Conservation (phyloP, 1,284 basidiomycete species). For the Ustilago nuda region DNA sequence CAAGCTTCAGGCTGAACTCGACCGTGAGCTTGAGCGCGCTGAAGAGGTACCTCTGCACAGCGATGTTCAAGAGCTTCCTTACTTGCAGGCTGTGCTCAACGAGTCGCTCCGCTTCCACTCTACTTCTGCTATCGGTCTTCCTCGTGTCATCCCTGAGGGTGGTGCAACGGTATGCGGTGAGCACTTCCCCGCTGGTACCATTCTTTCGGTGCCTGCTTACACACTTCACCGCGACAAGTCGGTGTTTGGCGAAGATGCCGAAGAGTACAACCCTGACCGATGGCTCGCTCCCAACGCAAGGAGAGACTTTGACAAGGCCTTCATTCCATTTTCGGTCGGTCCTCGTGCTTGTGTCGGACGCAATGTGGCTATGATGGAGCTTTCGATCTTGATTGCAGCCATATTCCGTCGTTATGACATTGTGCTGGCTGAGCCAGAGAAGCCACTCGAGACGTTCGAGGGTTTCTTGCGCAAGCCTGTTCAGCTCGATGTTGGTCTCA, state of each 20-base stretch:
- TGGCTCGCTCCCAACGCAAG: conserved; percentile 76
- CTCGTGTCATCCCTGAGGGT: conserved; percentile 53
- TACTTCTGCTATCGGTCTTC: conserved; percentile 78
- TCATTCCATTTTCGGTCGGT: conserved; percentile 60
- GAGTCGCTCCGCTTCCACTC: conserved; percentile 85
- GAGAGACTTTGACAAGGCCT: conserved; percentile 59
- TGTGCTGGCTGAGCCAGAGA: conserved; percentile 53
- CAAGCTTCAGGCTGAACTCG: conserved; percentile 83
- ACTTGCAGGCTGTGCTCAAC: conserved; percentile 81
- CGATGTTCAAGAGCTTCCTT: conserved; percentile 63
- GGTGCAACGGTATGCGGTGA: conserved; percentile 57
- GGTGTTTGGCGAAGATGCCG: conserved; percentile 83
- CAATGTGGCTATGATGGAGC: conserved; percentile 62
- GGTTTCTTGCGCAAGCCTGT: conserved; percentile 62
- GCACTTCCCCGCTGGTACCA: conserved; percentile 76
- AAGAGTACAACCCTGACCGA: conserved; percentile 78
- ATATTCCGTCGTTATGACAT: conserved; percentile 60
- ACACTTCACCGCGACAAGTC: conserved; percentile 79
- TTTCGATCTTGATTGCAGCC: conserved; percentile 54
- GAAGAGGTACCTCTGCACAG: conserved; percentile 57
- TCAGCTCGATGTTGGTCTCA: conserved; percentile 47
- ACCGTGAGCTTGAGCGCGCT: conserved; percentile 71
- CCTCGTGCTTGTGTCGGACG: conserved; percentile 63
- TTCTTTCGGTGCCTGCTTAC: conserved; percentile 72
- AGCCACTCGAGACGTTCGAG: conserved; percentile 54